phyloP scores from a whole-genome alignment of 371 early-diverging fungal species.

The Apophysomyces elegans region DNA sequence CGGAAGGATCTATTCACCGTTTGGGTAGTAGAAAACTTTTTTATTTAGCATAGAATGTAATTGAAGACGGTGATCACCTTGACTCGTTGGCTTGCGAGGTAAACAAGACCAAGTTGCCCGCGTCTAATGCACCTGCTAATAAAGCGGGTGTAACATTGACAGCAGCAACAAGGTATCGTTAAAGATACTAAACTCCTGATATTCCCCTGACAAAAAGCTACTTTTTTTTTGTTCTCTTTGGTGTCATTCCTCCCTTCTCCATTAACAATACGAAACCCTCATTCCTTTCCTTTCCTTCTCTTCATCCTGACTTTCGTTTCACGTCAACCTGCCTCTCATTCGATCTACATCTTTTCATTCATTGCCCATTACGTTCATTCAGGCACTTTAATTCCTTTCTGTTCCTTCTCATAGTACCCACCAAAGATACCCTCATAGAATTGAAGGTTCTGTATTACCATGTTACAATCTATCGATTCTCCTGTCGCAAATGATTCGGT shows the following conservation, averaged over 20 bases:
- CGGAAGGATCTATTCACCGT: too few species aligned
- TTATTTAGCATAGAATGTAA: background rate
- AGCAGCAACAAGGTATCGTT: conserved; percentile 3
- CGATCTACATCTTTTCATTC: conserved; percentile 4
- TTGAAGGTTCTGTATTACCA: conserved; percentile 3
- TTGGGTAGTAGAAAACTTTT: background rate
- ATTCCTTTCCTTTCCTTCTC: background rate
- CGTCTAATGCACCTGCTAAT: conserved; percentile 9
- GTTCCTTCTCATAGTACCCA: background rate
- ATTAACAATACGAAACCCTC: conserved; percentile 3
- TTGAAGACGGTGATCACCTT: background rate
- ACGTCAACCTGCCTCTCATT: conserved; percentile 6
- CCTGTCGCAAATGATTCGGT: conserved; percentile 9
- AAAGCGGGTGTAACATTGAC: conserved; percentile 11
- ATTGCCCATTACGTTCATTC: conserved; percentile 8
- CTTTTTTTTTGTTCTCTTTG: conserved; percentile 4
- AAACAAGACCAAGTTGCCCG: background rate
- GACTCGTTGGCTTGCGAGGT: too few species aligned
- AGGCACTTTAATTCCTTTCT: background rate
- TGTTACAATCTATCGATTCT: conserved; percentile 5
- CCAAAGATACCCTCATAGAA: conserved; percentile 8
- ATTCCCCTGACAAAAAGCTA: conserved; percentile 6
- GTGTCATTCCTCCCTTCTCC: background rate
- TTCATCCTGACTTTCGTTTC: conserved; percentile 4
- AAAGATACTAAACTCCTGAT: conserved; percentile 11